A percentile compares a stretch with the other conserved stretches of the same genome.
Conservation (phyloP, 768 basidiomycete species). For the Coprinopsis sp. region DNA sequence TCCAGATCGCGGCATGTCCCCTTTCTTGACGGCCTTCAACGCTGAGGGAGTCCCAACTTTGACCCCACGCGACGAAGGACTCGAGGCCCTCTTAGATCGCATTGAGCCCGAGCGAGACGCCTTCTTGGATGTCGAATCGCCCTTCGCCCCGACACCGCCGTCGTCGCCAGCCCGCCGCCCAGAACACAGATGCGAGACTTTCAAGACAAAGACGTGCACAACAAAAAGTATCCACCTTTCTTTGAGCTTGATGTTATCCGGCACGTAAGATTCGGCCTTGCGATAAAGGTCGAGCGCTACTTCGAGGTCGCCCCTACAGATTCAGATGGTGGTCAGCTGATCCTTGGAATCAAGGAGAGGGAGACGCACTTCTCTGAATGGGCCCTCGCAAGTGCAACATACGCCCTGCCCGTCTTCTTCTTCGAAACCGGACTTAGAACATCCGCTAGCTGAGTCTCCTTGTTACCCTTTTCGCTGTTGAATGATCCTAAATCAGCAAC, state of each 20-base stretch:
- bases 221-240: slow-evolving; percentile 83
- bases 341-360: slow-evolving; percentile 2
- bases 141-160: too few relatives aligned
- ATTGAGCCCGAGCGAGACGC: neutral
- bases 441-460: slow-evolving; percentile 57
- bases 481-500: neutral
- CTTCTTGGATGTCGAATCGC: too few relatives aligned
- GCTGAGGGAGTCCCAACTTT: too few relatives aligned
- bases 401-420: slow-evolving; percentile 80
- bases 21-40: too few relatives aligned
- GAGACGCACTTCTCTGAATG: slow-evolving; percentile 71
- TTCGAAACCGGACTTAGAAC: slow-evolving; percentile 67
- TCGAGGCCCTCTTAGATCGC: too few relatives aligned
- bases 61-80: neutral
- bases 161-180: too few relatives aligned
- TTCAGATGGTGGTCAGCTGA: slow-evolving; percentile 1
- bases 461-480: slow-evolving; percentile 54
- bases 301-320: slow-evolving; percentile 67
- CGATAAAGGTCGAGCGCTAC: slow-evolving; percentile 78
- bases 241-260: slow-evolving; percentile 81
- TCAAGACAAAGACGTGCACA: slow-evolving; percentile 59
- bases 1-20: too few relatives aligned
- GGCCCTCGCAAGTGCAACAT: slow-evolving; percentile 77
- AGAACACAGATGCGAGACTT: slow-evolving; percentile 39
- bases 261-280: slow-evolving; percentile 77